phyloP scores from a whole-genome alignment of 1,284 basidiomycete species.

The Melampsora abietis-canadensis region DNA sequence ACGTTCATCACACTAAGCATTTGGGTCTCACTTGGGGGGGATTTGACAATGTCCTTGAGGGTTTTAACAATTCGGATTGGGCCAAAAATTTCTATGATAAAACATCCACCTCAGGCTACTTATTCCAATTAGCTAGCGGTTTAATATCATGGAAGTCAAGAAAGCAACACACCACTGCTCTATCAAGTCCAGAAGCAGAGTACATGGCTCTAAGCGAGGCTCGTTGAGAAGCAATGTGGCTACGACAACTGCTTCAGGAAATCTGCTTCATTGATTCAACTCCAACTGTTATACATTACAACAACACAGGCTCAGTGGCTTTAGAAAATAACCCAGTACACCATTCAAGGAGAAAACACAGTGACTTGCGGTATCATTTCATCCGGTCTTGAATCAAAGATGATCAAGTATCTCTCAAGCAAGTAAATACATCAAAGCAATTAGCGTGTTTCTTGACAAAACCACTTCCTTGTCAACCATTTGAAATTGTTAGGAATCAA shows the following conservation, averaged over 20 bases:
- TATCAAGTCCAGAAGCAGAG: not conserved
- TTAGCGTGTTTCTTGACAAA: not conserved
- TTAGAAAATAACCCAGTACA: not conserved
- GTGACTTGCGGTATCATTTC: not conserved
- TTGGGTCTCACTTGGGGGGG: not conserved
- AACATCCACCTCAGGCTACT: not conserved
- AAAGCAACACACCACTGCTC: not conserved
- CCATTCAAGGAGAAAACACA: not conserved
- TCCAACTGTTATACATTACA: not conserved
- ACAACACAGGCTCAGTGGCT: not conserved
- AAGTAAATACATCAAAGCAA: not conserved
- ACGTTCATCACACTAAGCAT: not conserved
- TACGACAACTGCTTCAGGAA: not conserved
- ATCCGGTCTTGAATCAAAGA: not conserved
- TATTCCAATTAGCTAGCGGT: not conserved
- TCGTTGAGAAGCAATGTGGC: not conserved
- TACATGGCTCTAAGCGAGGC: not conserved
- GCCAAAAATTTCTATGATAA: not conserved
- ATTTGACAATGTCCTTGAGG: not conserved
- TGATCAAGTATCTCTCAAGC: not conserved
- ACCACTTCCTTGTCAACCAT: not conserved
- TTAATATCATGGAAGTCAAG: not conserved
- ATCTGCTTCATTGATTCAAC: not conserved
- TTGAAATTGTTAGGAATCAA: too few species aligned
- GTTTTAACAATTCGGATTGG: slow-evolving; percentile 15